Conservation (phyloP, 371 early-diverging fungal species). For the Mucor irregularis region DNA sequence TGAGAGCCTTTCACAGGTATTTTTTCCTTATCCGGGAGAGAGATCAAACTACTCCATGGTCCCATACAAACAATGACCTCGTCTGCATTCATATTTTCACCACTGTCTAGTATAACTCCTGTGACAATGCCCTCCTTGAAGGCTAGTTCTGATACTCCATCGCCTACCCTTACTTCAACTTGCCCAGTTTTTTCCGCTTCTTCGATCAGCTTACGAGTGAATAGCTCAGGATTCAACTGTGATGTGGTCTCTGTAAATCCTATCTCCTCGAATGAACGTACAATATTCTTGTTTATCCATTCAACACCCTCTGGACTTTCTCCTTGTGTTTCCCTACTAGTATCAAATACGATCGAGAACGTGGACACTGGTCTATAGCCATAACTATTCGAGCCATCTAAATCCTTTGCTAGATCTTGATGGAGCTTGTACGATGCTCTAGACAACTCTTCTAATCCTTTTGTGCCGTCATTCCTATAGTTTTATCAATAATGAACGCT, state of each 20-base stretch:
- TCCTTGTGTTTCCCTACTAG: neutral
- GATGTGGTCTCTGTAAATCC: constrained; percentile 57
- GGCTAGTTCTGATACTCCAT: constrained; percentile 20
- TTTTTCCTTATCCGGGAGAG: constrained; percentile 19
- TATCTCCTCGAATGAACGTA: constrained; percentile 43
- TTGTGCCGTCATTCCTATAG: constrained; percentile 56
- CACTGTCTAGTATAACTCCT: constrained; percentile 36
- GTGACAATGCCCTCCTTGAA: constrained; percentile 20
- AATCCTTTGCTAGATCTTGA: constrained; percentile 52
- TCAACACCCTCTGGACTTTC: constrained; percentile 19
- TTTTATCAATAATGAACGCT: too few relatives aligned
- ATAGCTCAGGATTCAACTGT: constrained; percentile 61
- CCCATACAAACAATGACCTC: constrained; percentile 53
- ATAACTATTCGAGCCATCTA: constrained; percentile 54
- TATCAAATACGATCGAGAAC: constrained; percentile 41
- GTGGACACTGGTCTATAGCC: constrained; percentile 64
- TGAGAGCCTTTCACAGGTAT: constrained; percentile 41
- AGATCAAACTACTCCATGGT: constrained; percentile 47
- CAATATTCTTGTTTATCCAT: constrained; percentile 42
- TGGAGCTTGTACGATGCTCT: constrained; percentile 64
- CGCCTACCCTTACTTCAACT: constrained; percentile 20
- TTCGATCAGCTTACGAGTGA: constrained; percentile 49
- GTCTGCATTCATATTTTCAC: constrained; percentile 25
- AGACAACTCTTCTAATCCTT: constrained; percentile 47
- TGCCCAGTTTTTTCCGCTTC: constrained; percentile 40